Percentiles rank a stretch among this genome's conserved stretches.
phyloP scores from a whole-genome alignment of 2,329 filamentous ascomycete species.

The Phaeoacremonium minimum region DNA sequence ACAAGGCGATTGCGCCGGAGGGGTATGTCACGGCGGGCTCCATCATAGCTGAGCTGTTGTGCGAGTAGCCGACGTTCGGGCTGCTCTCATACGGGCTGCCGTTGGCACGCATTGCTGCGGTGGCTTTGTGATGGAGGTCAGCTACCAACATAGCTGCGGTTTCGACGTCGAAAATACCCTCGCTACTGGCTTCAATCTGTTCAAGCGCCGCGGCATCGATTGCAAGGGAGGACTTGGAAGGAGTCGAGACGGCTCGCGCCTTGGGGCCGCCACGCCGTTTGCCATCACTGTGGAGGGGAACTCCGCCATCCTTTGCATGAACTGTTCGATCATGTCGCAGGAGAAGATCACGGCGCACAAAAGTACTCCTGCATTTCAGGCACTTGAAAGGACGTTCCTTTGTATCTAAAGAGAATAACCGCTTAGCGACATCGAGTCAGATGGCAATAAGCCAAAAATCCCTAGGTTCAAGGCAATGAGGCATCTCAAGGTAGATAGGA shows the following conservation, averaged over 20 bases:
- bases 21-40: conserved; percentile 75
- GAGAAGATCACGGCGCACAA: conserved; percentile 93
- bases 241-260: conserved; percentile 55
- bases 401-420: conserved; percentile 65
- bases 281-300: conserved; percentile 88
- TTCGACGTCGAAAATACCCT: conserved; percentile 92
- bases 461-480: no score
- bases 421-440: no score
- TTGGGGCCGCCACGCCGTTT: conserved; percentile 78
- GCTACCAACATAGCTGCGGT: conserved; percentile 98
- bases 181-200: conserved; percentile 86
- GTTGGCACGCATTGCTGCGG: conserved; percentile 60
- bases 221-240: conserved; percentile 73
- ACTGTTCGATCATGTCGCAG: conserved; percentile 97
- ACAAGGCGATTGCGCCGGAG: conserved; percentile 73
- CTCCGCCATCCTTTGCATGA: conserved; percentile 94
- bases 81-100: conserved; percentile 52
- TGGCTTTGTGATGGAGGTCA: conserved; percentile 94
- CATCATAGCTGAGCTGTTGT: conserved; percentile 67
- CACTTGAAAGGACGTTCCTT: conserved; percentile 99
- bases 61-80: conserved; percentile 66
- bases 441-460: no score
- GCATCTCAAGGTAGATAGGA: no score
- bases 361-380: conserved; percentile 95
- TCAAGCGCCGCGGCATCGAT: conserved; percentile 85